Percentiles rank a stretch among this genome's conserved stretches.
Evolutionary conservation across 495 filamentous ascomycete species (phyloP).

Genomic region (Penicillium bovifimosum): DNA sequence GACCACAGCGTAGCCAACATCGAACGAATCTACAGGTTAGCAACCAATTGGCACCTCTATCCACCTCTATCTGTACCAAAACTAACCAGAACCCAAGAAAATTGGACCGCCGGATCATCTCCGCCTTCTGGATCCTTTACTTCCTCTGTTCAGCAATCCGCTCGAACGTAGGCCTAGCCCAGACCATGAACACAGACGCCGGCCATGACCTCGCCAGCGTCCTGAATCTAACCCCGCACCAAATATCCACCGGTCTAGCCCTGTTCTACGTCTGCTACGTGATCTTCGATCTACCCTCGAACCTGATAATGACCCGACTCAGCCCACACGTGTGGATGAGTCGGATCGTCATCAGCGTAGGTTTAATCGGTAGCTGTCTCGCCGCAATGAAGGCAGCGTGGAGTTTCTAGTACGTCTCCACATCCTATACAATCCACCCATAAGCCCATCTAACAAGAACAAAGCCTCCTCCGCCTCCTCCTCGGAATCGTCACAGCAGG

Average conservation of each 20-base stretch:
- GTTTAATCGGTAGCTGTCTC: conserved; percentile 76
- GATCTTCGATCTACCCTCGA: conserved; percentile 82
- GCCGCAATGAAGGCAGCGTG: conserved; percentile 73
- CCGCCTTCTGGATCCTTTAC: conserved; percentile 90
- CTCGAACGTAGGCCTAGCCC: conserved; percentile 82
- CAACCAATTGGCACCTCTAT: not conserved
- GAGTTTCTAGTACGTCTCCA: conserved; percentile 68
- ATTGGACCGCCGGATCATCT: conserved; percentile 78
- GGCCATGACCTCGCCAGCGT: conserved; percentile 64
- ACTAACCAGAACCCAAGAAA: conserved; percentile 43
- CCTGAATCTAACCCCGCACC: conserved; percentile 60
- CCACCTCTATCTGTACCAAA: not conserved
- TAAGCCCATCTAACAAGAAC: conserved; percentile 11
- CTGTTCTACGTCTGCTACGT: conserved; percentile 92
- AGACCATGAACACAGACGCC: conserved; percentile 74
- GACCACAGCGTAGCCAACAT: conserved; percentile 29
- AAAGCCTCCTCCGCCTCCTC: conserved; percentile 77
- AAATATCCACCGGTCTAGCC: conserved; percentile 77
- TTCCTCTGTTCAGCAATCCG: conserved; percentile 89
- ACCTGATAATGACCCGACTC: conserved; percentile 79
- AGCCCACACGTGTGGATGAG: conserved; percentile 91
- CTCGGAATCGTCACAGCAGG: conserved; percentile 85
- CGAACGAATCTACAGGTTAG: conserved; percentile 40
- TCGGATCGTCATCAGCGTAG: conserved; percentile 82
- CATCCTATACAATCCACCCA: not conserved